phyloP scores from a whole-genome alignment of 306 rosid species.

The Aeschynomene evenia region DNA sequence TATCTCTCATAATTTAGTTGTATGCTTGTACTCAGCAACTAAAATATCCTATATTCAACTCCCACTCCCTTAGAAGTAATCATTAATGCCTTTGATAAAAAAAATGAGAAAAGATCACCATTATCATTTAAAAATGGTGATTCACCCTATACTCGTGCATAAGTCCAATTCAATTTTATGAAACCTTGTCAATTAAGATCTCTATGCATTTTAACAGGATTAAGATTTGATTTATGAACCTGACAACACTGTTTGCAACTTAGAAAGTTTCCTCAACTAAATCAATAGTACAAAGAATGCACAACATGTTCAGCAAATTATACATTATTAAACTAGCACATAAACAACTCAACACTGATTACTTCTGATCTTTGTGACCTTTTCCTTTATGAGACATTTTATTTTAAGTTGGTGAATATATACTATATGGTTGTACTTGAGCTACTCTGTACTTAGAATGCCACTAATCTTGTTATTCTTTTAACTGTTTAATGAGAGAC shows the following conservation, averaged over 20 bases:
- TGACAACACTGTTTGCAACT: not conserved
- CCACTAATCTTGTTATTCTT: not conserved
- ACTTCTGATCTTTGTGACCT: not conserved
- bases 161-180: not conserved
- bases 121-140: too few species aligned
- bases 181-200: not conserved
- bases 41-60: too few species aligned
- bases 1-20: too few species aligned
- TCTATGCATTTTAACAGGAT: not conserved
- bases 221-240: not conserved
- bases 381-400: constrained; percentile 9
- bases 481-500: too few species aligned
- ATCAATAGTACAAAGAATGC: not conserved
- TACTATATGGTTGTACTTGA: not conserved
- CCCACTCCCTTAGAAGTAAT: too few species aligned
- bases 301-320: not conserved
- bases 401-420: not conserved
- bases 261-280: too few species aligned
- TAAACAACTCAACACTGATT: not conserved
- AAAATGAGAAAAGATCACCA: too few species aligned
- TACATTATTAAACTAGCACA: not conserved
- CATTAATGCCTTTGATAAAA: too few species aligned
- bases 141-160: too few species aligned
- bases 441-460: not conserved
- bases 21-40: too few species aligned